These are phyloP conservation scores for Colletotrichum spinosum DNA, from an alignment of 2,329 filamentous ascomycete species.

Conservation along the genomic window DNA sequence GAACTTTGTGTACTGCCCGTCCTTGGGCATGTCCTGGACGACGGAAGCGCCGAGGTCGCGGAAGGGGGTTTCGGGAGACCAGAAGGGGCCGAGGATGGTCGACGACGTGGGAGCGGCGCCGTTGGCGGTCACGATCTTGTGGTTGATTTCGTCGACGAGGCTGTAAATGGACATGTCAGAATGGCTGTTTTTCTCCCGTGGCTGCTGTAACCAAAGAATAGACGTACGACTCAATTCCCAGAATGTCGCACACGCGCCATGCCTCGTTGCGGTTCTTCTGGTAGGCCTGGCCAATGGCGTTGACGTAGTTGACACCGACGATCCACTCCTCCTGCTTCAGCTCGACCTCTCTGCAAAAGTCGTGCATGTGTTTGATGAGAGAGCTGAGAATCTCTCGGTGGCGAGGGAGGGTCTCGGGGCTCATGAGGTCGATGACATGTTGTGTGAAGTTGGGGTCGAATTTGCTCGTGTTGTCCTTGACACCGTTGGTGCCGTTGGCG, in stretches of 20 bases:
- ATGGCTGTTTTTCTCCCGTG: not conserved
- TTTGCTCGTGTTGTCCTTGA: conserved; percentile 24
- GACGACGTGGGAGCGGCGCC: conserved; percentile 35
- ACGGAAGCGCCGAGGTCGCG: conserved; percentile 36
- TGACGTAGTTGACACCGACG: conserved; percentile 37
- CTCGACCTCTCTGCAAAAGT: conserved; percentile 36
- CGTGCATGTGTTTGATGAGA: conserved; percentile 35
- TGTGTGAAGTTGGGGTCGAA: conserved; percentile 38
- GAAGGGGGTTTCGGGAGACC: conserved; percentile 38
- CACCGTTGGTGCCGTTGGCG: conserved; percentile 21
- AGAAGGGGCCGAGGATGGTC: conserved; percentile 37
- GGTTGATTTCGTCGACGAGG: conserved; percentile 38
- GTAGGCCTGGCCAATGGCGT: conserved; percentile 38
- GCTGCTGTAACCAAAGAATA: not conserved
- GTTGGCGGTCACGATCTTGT: conserved; percentile 31
- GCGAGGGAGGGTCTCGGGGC: conserved; percentile 35
- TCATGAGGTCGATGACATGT: conserved; percentile 38
- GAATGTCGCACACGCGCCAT: conserved; percentile 36
- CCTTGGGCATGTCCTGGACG: conserved; percentile 36
- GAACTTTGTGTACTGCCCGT: conserved; percentile 36
- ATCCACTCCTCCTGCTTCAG: conserved; percentile 37
- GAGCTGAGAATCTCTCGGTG: conserved; percentile 35
- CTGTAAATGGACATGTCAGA: not conserved
- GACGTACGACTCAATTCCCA: conserved; percentile 36
- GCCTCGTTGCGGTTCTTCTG: conserved; percentile 39